Percentiles rank a stretch among this genome's conserved stretches.
phyloP scores from a whole-genome alignment of 2,329 filamentous ascomycete species.

The Hypomyces rosellus region DNA sequence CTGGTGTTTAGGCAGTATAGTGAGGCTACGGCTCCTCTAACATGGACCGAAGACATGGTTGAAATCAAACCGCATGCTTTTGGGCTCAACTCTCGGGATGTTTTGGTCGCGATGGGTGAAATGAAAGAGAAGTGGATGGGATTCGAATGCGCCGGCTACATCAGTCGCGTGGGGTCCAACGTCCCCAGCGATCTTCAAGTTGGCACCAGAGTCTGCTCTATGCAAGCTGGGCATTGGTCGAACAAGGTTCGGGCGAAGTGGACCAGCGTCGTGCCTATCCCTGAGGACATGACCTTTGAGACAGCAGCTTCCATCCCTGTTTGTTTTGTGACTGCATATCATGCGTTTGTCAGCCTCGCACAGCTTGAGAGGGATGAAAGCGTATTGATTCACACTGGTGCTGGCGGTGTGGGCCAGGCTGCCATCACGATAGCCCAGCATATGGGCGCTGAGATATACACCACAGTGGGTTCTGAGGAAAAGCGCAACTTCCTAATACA shows the following conservation, averaged over 20 bases:
- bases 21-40: background rate
- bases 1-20: background rate
- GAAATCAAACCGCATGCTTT: background rate
- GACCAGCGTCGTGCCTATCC: constrained; percentile 18
- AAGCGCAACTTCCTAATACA: background rate
- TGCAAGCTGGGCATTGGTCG: background rate
- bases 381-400: background rate
- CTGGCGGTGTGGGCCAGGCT: background rate
- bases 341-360: constrained; percentile 16
- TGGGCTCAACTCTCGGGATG: constrained; percentile 6
- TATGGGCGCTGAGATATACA: background rate
- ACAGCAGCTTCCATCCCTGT: constrained; percentile 27
- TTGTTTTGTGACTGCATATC: constrained; percentile 24
- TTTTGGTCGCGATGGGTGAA: constrained; percentile 7
- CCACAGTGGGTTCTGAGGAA: background rate
- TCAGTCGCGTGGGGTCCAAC: background rate
- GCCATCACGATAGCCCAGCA: background rate
- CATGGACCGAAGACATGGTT: background rate
- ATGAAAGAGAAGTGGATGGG: background rate
- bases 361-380: background rate
- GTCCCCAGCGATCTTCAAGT: background rate
- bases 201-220: background rate
- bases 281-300: constrained; percentile 25
- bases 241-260: background rate
- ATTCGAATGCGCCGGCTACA: constrained; percentile 5